phyloP scores from a whole-genome alignment of 768 basidiomycete genomes.

The Suillus variegatus region DNA sequence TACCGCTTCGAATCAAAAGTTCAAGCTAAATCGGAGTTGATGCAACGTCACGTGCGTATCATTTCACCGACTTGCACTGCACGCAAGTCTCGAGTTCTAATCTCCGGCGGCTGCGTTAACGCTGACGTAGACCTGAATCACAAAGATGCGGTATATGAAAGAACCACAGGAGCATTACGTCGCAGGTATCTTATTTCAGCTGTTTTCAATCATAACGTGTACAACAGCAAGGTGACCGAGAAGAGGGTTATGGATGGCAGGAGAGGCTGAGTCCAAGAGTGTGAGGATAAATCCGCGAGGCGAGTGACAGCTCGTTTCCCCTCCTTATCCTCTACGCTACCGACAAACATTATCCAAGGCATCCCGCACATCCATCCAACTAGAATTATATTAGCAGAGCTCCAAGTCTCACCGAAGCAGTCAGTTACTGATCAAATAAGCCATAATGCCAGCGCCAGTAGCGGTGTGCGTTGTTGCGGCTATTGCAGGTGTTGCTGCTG shows the following conservation, averaged over 20 bases:
- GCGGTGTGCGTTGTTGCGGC: constrained; percentile 53
- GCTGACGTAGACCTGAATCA: not conserved
- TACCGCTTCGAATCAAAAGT: too few species aligned
- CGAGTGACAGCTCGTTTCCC: not conserved
- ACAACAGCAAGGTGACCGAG: constrained; percentile 2
- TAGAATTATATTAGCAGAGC: not conserved
- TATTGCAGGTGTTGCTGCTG: constrained; percentile 51
- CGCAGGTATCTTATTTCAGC: not conserved
- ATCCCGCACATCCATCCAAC: not conserved
- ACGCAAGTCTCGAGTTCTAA: too few species aligned
- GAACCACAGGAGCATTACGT: not conserved
- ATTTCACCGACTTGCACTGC: not conserved
- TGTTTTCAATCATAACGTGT: not conserved
- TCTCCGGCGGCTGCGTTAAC: not conserved
- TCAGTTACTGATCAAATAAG: too few species aligned
- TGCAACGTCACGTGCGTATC: not conserved
- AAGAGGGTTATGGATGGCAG: constrained; percentile 1
- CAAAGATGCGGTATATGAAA: not conserved
- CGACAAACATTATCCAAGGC: not conserved
- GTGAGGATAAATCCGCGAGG: not conserved
- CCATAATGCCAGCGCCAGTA: constrained; percentile 30
- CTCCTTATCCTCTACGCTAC: not conserved
- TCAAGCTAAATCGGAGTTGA: too few species aligned
- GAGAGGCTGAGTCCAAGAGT: not conserved
- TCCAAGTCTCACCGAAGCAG: not conserved